phyloP scores from a whole-genome alignment of 1,284 basidiomycete genomes.

The Phellinidium pouzarii region DNA sequence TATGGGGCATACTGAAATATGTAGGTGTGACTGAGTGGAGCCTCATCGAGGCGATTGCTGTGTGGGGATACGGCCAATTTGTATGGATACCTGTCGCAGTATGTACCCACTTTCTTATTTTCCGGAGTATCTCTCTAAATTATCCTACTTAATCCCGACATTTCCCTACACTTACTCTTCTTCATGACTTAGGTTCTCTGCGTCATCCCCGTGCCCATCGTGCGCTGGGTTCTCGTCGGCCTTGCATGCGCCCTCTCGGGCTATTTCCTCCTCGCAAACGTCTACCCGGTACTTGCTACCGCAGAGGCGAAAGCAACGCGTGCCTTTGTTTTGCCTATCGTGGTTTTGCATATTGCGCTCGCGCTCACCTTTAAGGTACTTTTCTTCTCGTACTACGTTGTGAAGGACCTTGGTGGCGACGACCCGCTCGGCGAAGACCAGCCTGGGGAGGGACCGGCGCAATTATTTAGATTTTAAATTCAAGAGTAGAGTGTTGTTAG shows the following conservation, averaged over 20 bases:
- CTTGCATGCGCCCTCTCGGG: slow-evolving; percentile 71
- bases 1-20: slow-evolving; percentile 80
- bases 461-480: neutral
- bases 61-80: slow-evolving; percentile 73
- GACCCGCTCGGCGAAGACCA: slow-evolving; percentile 27
- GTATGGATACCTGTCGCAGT: slow-evolving; percentile 77
- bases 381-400: slow-evolving; percentile 81
- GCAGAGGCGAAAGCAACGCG: slow-evolving; percentile 81
- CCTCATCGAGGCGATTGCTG: slow-evolving; percentile 67
- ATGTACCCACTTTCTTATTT: slow-evolving; percentile 28
- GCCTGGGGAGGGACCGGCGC: neutral
- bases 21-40: slow-evolving; percentile 83
- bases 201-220: slow-evolving; percentile 70
- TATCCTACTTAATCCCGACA: neutral
- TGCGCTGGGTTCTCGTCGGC: slow-evolving; percentile 75
- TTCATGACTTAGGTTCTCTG: slow-evolving; percentile 56
- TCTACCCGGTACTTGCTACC: slow-evolving; percentile 83
- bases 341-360: slow-evolving; percentile 62
- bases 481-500: no score
- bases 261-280: slow-evolving; percentile 77
- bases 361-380: slow-evolving; percentile 80
- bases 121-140: no score
- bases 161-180: neutral
- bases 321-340: slow-evolving; percentile 69
- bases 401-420: slow-evolving; percentile 42